phyloP scores from a whole-genome alignment of 768 basidiomycete genomes.

The Mrakia gelida region DNA sequence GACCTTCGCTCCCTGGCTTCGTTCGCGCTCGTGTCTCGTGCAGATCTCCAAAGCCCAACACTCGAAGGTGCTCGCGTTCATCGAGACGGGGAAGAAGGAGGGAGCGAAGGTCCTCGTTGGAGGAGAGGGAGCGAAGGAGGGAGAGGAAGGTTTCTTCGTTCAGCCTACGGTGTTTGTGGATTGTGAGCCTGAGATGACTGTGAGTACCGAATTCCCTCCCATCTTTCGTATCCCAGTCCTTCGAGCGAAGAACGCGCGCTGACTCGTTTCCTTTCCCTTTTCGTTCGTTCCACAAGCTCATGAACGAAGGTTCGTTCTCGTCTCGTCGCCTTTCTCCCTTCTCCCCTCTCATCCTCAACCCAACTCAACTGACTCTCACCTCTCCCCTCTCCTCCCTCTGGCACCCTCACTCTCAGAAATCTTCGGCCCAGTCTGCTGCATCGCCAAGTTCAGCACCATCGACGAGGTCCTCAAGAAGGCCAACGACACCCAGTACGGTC shows the following conservation, averaged over 20 bases:
- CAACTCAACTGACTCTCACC: background rate
- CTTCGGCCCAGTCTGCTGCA: slow-evolving; percentile 86
- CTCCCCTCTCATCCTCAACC: background rate
- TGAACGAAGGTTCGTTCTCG: slow-evolving; percentile 2
- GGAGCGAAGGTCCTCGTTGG: slow-evolving; percentile 39
- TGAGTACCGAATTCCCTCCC: background rate
- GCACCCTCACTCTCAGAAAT: too few relatives aligned
- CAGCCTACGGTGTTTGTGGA: slow-evolving; percentile 22
- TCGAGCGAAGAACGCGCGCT: background rate
- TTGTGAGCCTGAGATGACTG: slow-evolving; percentile 16
- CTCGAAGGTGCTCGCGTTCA: slow-evolving; percentile 62
- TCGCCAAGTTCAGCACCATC: slow-evolving; percentile 79
- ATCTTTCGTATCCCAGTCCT: background rate
- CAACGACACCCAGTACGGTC: slow-evolving; percentile 82
- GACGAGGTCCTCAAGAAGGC: slow-evolving; percentile 78
- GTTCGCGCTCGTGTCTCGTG: background rate
- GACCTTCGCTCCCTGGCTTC: background rate
- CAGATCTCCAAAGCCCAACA: slow-evolving; percentile 38
- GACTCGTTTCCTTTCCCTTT: background rate
- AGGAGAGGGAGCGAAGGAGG: background rate
- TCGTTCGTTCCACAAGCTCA: background rate
- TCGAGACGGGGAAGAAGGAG: slow-evolving; percentile 65
- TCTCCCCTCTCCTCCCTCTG: background rate
- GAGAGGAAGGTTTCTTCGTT: slow-evolving; percentile 18
- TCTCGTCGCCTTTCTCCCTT: background rate